Evolutionary conservation across 108 stramenopile species (phyloP), one percentile per base, ranked within the genome.

Genomic region (Pinguiococcus pyrenoidosus): DNA sequence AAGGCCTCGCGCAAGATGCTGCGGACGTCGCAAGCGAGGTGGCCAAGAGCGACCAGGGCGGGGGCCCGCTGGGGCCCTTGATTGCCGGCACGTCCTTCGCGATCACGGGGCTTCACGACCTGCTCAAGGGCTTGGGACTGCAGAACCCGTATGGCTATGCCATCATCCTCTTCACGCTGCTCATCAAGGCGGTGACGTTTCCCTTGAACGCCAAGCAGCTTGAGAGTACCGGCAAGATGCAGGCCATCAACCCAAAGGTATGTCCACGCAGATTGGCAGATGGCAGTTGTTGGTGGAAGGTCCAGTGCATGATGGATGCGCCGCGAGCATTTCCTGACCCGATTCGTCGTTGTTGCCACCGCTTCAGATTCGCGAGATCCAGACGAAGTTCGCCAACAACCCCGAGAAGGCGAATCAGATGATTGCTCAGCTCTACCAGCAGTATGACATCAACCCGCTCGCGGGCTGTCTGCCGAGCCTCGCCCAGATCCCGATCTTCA

Each of bases 401-500:
- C 87, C 87, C 0, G 83, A 87, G 57, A 76, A 82, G n/a, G 86
- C 84, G 76, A 90, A 94, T 51, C 81, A 86, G 68, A 84, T 83
- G 60, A 82, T 91, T 47, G 83, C 86, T 27, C 77, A 86, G 48
- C 54, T 92, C n/a, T 95, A 92, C 59, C 78, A 87, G 63, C 47
- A 52, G 12, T 86, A 89, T 64, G 75, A 89, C 49, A 80, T 90
- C 37, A 91, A 92, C 54, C 92, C 92, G 6, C 72, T 95, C 23
- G 89, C 88, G 12, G 87, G 89, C 35, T 90, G 88, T 60, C 56
- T 95, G 43, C 92, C 92, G 8, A 68, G 75, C 37, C 41, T 95
- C 24, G 75, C 83, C 13, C 92, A 95, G 60, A 90, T 95, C 59
- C 93, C 93, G 5, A 64, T 95, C 47, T 95, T 95, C 53, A 89